phyloP scores from a whole-genome alignment of 768 basidiomycete genomes.

The Zangia roseola region DNA sequence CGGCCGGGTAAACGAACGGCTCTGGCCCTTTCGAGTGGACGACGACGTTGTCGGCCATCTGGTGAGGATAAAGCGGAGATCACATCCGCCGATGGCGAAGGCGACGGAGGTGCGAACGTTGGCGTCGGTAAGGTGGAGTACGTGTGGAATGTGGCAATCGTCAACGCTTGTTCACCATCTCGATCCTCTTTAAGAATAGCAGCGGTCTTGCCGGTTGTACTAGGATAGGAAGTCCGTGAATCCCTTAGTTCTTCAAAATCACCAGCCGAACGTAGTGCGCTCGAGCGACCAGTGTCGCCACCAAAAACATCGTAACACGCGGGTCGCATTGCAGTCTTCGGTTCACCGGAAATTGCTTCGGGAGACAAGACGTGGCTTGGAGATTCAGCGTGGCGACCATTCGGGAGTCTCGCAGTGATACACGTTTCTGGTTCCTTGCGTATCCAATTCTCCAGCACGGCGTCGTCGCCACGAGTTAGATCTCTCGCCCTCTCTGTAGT shows the following conservation, averaged over 20 bases:
- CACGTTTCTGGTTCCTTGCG: conserved; percentile 2
- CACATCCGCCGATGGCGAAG: conserved; percentile 28
- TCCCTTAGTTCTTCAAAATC: conserved; percentile 5
- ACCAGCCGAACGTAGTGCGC: neutral
- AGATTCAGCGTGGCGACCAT: conserved; percentile 1
- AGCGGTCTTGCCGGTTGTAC: conserved; percentile 4
- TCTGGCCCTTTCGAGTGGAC: conserved; percentile 32
- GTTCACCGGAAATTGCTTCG: neutral
- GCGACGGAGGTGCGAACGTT: conserved; percentile 29
- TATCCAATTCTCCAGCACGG: conserved; percentile 1
- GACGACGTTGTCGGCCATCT: conserved; percentile 23
- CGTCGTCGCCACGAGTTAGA: neutral
- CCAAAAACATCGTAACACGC: neutral
- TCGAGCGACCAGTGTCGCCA: neutral
- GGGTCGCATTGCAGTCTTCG: neutral
- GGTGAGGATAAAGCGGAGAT: conserved; percentile 22
- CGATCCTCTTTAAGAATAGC: conserved; percentile 13
- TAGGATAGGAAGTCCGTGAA: conserved; percentile 17
- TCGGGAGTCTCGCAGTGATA: neutral
- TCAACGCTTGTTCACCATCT: conserved; percentile 17
- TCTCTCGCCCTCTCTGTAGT: neutral
- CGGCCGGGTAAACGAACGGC: conserved; percentile 32
- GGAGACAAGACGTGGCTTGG: neutral
- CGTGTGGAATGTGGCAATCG: conserved; percentile 19
- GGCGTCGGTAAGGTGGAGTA: conserved; percentile 30